A percentile compares a stretch with the other conserved stretches of the same genome.
These are phyloP conservation scores for Boletus bicolor DNA, from an alignment of 768 basidiomycete species.

Conservation along the genomic window DNA sequence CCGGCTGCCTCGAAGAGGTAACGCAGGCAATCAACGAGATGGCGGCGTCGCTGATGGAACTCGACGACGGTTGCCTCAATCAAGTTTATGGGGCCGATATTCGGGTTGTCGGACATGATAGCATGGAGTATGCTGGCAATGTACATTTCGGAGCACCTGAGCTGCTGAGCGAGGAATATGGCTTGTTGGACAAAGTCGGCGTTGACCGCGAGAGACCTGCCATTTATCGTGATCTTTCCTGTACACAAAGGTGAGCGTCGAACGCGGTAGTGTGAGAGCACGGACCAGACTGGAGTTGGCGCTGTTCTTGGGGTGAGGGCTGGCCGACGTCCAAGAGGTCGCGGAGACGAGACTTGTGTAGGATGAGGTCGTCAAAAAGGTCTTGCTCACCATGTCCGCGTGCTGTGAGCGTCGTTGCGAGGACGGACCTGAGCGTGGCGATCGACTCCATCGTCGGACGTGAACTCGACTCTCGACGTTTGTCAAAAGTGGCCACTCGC, in stretches of 20 bases:
- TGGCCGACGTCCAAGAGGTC: slow-evolving; percentile 64
- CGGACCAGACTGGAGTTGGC: slow-evolving; percentile 58
- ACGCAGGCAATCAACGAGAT: slow-evolving; percentile 67
- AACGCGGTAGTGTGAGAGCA: slow-evolving; percentile 11
- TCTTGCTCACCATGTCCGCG: slow-evolving; percentile 62
- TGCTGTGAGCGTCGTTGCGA: slow-evolving; percentile 46
- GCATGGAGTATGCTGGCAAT: slow-evolving; percentile 65
- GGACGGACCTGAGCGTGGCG: slow-evolving; percentile 50
- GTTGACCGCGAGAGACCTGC: slow-evolving; percentile 69
- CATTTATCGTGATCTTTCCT: slow-evolving; percentile 68
- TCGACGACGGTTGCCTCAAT: slow-evolving; percentile 66
- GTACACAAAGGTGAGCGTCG: slow-evolving; percentile 4
- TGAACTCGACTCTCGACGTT: no score
- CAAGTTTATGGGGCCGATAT: slow-evolving; percentile 51
- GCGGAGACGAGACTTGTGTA: slow-evolving; percentile 60
- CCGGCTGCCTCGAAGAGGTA: slow-evolving; percentile 64
- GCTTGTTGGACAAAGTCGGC: slow-evolving; percentile 75
- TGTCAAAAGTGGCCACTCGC: not conserved
- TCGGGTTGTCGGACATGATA: slow-evolving; percentile 62
- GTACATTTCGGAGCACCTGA: slow-evolving; percentile 80
- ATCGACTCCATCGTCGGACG: slow-evolving; percentile 53
- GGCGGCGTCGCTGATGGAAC: slow-evolving; percentile 67
- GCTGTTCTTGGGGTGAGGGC: slow-evolving; percentile 60
- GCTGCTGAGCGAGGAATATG: slow-evolving; percentile 75
- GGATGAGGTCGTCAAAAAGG: slow-evolving; percentile 70